Evolutionary conservation across 495 filamentous ascomycete species (phyloP), one percentile per base, ranked within the genome.

Genomic region (Aspergillus biplanus): DNA sequence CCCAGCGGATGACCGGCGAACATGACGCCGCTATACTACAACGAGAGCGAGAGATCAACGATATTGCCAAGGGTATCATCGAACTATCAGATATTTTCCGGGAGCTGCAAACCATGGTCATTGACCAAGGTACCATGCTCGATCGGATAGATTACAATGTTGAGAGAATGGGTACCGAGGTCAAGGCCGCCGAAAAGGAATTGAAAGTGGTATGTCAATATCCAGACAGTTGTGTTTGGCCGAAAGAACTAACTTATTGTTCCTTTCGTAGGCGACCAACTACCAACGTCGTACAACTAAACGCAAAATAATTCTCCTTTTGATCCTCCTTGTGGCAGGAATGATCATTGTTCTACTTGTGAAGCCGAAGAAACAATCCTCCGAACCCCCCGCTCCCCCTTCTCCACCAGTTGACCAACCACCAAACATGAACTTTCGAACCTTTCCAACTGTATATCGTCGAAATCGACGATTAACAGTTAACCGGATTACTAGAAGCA

Each of bases 131-230:
- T 12, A 97, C 92, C 33, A 92, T 99, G 90, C 85, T 99, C 27
- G 95, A 99, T 77, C 85, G 95, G 39, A 97, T 99, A 69, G 95
- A 99, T 72, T 99, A 97, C 78, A 99, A 99, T 72, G 90, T 99
- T 39, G 95, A 99, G 78, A 82, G 85, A 61, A 97, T 97, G 92
- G 87, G 85, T 12, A 86, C 85, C 31, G 90, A 97, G 69, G 92
- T 98, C 34, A 96, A 97, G 72, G 87, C 83, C 18, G 95, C 95
- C 8, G 92, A 95, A 62, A 94, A 93, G 74, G 95, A 99, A 76
- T 83, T 99, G 58, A 91, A 84, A 64, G 87, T 94, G 61, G 92
- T 92, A 75, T 66, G 83, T 78, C 59, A 31, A 33, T 37, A 6
- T 15, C 52, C 49, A 21, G 18, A 35, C 9, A 42, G 44, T 13